Percentiles rank a stretch among this genome's conserved stretches.
These are phyloP conservation scores for Jaenimonas drosophilae DNA, from an alignment of 208 protist genomes.

Conservation along the genomic window DNA sequence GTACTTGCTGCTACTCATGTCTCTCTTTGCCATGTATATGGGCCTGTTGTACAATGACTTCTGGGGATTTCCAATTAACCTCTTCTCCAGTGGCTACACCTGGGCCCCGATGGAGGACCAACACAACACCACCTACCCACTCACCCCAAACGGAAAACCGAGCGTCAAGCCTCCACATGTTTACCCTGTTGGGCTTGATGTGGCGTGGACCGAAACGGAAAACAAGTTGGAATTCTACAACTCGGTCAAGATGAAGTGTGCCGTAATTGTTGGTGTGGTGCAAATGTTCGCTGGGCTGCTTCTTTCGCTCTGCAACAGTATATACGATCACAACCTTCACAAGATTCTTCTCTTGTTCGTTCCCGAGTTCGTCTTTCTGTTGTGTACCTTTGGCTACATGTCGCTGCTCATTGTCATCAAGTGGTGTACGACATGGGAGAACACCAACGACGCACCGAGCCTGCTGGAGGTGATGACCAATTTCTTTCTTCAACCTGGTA, in stretches of 20 bases:
- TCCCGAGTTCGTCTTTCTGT: slow-evolving; percentile 96
- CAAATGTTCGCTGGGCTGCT: slow-evolving; percentile 96
- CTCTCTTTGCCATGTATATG: slow-evolving; percentile 94
- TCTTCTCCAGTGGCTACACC: slow-evolving; percentile 74
- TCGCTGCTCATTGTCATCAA: slow-evolving; percentile 96
- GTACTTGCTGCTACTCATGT: slow-evolving; percentile 97
- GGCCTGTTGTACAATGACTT: slow-evolving; percentile 98
- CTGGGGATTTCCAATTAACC: slow-evolving; percentile 84
- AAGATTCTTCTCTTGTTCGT: slow-evolving; percentile 91
- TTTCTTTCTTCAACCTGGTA: slow-evolving; percentile 85
- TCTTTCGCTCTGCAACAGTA: slow-evolving; percentile 85
- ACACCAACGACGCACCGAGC: slow-evolving; percentile 52
- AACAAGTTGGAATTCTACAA: slow-evolving; percentile 98
- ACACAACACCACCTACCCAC: slow-evolving; percentile 20
- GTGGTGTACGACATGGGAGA: slow-evolving; percentile 74
- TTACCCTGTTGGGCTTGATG: slow-evolving; percentile 76
- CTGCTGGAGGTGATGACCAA: slow-evolving; percentile 90
- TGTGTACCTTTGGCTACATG: slow-evolving; percentile 95
- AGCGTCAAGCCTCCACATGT: slow-evolving; percentile 36
- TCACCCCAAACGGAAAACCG: slow-evolving; percentile 19
- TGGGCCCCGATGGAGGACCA: slow-evolving; percentile 25
- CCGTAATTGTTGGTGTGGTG: slow-evolving; percentile 93
- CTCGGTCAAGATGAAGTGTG: slow-evolving; percentile 99
- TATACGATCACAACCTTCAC: slow-evolving; percentile 81
- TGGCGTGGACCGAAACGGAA: slow-evolving; percentile 83